Percentiles rank a stretch among this genome's conserved stretches.
Evolutionary conservation across 371 early-diverging fungal genomes (phyloP).

Genomic region (Mucor circinelloides): DNA sequence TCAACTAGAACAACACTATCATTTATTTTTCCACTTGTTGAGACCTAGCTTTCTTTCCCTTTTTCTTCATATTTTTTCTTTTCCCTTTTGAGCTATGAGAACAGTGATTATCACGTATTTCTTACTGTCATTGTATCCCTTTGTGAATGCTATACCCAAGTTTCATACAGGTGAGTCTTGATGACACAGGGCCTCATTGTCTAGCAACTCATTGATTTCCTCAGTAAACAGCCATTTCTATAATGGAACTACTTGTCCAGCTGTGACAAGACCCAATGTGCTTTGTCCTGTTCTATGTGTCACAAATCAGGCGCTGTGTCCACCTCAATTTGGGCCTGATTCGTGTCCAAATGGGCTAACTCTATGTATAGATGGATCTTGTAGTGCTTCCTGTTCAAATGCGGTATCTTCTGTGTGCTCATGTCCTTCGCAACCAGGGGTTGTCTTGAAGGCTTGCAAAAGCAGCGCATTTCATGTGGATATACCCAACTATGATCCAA

Average conservation of each 20-base stretch:
- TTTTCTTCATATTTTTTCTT: too few relatives aligned
- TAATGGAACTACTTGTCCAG: conserved; percentile 38
- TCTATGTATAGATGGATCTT: conserved; percentile 33
- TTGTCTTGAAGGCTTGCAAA: conserved; percentile 17
- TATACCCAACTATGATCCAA: conserved; percentile 35
- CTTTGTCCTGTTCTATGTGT: conserved; percentile 34
- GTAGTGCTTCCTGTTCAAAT: conserved; percentile 12
- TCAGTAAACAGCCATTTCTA: conserved; percentile 29
- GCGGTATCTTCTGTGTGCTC: conserved; percentile 9
- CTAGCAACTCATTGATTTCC: not conserved
- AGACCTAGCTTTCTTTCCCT: too few relatives aligned
- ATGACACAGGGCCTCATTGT: not conserved
- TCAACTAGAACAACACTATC: too few relatives aligned
- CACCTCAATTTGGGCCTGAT: conserved; percentile 8
- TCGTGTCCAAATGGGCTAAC: conserved; percentile 17
- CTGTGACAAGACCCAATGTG: conserved; percentile 22
- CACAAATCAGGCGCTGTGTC: conserved; percentile 15
- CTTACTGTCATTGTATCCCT: too few relatives aligned
- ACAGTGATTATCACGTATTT: too few relatives aligned
- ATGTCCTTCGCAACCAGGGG: conserved; percentile 21
- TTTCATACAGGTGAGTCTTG: conserved; percentile 28
- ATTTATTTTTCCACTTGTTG: too few relatives aligned
- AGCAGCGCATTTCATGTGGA: not conserved
- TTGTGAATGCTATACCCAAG: conserved; percentile 19
- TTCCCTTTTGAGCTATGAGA: too few relatives aligned